phyloP scores from a whole-genome alignment of 2,329 filamentous ascomycete species.

The Fusarium hainanense region DNA sequence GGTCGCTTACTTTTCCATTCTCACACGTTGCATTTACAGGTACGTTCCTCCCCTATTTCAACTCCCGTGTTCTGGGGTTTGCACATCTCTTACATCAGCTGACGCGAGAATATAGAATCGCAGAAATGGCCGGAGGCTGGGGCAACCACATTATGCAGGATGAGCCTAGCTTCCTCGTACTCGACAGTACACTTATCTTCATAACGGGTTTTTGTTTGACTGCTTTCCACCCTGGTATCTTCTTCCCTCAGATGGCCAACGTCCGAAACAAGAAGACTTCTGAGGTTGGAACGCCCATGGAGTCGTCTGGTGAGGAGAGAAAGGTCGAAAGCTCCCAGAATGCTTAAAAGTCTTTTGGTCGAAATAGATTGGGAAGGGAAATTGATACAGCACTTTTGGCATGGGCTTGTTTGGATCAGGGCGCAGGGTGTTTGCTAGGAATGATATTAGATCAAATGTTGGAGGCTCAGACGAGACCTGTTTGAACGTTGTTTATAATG shows the following conservation, averaged over 20 bases:
- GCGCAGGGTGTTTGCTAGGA: constrained; percentile 2
- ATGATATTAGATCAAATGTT: constrained; percentile 18
- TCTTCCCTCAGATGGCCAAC: constrained; percentile 65
- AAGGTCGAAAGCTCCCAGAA: constrained; percentile 27
- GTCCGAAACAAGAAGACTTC: constrained; percentile 38
- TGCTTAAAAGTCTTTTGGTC: constrained; percentile 20
- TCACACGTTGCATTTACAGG: constrained; percentile 67
- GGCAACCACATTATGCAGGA: constrained; percentile 72
- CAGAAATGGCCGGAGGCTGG: constrained; percentile 73
- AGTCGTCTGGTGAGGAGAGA: constrained; percentile 48
- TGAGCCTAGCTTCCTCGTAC: constrained; percentile 67
- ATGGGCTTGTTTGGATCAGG: constrained; percentile 6
- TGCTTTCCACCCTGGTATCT: constrained; percentile 63
- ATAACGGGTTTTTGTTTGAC: constrained; percentile 63
- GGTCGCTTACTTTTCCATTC: constrained; percentile 58
- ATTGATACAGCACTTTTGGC: neutral
- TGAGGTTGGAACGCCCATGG: constrained; percentile 42
- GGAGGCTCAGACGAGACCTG: constrained; percentile 18
- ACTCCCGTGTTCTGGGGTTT: neutral
- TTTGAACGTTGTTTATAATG: constrained; percentile 19
- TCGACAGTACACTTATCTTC: constrained; percentile 65
- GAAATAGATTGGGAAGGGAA: neutral
- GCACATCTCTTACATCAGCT: constrained; percentile 18
- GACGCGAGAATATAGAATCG: constrained; percentile 57
- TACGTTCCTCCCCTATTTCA: constrained; percentile 45